Evolutionary conservation across 2,329 filamentous ascomycete genomes (phyloP), one percentile per base, ranked within the genome.

Genomic region (Ustulina deusta): DNA sequence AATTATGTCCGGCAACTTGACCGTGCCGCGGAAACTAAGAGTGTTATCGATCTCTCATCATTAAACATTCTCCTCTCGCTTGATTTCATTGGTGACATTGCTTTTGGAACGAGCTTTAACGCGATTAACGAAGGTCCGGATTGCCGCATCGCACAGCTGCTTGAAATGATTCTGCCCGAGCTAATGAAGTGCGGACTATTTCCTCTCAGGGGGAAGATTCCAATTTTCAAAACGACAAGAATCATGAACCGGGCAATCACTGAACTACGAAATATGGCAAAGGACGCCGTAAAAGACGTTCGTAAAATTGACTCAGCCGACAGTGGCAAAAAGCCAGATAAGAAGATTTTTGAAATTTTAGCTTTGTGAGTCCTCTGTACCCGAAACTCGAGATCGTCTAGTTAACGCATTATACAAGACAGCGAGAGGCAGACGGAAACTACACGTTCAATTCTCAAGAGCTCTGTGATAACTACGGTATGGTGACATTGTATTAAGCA

Each of bases 81-180:
- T 51, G 66, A 69, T 55, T 69, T 69, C n/a, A 66, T 69, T 42
- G 63, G 66, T 2, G 66, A 69, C n/a, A 69, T 69, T 38, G 66
- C 66, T 22, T 69, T 69, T 36, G 66, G 66, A 13, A 66, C 49
- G 38, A 65, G 63, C 17, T 69, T 69, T 17, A 63, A 69, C 9
- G 66, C 66, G 13, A 69, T 69, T n/a, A 63, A 66, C 48, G 58
- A 69, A 63, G 66, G 66, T 1, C 54, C 34, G 5, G 36, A 69
- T 25, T 69, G 63, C 40, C 66, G 66, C 10, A 69, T 69, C 22
- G 63, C 63, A n/a, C 66, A 69, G 48, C 59, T 69, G 2, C 63
- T 69, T 25, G 66, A 69, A 29, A 69, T 69, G 63, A 69, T 69
- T 34, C 58, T 69, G 15, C 66, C 66, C 10, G 66, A 69, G 36